Conservation (phyloP, 2,329 filamentous ascomycete genomes). For the Allantophomopsis cytisporea region DNA sequence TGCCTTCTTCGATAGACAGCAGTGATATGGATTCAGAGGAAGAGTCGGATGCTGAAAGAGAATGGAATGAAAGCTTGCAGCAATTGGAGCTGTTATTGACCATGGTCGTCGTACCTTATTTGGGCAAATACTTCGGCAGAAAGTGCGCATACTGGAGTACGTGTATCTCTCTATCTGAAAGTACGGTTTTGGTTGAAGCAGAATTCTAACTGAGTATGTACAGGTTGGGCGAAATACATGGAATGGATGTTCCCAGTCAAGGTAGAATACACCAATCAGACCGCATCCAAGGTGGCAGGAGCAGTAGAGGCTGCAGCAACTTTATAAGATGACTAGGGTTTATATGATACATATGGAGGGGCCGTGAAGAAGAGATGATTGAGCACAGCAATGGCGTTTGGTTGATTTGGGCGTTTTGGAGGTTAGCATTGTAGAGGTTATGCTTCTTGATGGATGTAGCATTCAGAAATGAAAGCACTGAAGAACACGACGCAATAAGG, state of each 20-base stretch:
- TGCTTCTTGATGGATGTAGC: no score
- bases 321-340: slow-evolving; percentile 4
- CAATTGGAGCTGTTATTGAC: slow-evolving; percentile 86
- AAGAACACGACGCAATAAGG: no score
- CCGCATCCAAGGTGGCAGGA: slow-evolving; percentile 47
- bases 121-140: slow-evolving; percentile 88
- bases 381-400: no score
- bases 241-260: slow-evolving; percentile 84
- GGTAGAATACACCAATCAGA: slow-evolving; percentile 49
- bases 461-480: no score
- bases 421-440: no score
- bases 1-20: slow-evolving; percentile 41
- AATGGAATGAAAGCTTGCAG: slow-evolving; percentile 91
- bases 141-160: slow-evolving; percentile 95
- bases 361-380: no score
- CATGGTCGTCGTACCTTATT: slow-evolving; percentile 88
- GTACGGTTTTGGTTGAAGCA: slow-evolving; percentile 1
- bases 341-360: no score
- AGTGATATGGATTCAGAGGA: slow-evolving; percentile 41
- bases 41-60: slow-evolving; percentile 75
- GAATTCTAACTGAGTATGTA: slow-evolving; percentile 5
- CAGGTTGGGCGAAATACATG: slow-evolving; percentile 91
- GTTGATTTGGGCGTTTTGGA: no score
- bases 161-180: slow-evolving; percentile 18
- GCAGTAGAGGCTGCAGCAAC: slow-evolving; percentile 45